Evolutionary conservation across 371 early-diverging fungal genomes (phyloP).

Genomic region (Aphelidium insulamus): DNA sequence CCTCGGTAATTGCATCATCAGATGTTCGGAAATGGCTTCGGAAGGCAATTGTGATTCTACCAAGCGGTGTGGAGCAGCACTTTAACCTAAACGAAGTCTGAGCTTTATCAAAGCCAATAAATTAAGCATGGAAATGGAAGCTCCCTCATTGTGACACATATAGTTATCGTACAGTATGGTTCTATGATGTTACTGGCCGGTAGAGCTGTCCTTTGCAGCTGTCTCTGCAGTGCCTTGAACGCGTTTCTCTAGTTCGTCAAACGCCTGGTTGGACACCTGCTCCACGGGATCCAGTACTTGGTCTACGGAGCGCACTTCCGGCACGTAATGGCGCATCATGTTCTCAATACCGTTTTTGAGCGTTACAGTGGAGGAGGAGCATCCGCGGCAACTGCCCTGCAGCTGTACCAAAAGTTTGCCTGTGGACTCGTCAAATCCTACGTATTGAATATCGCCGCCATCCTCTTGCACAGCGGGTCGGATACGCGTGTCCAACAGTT

Average conservation of each 20-base stretch:
- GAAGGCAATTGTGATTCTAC: too few species aligned
- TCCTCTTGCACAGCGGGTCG: conserved; percentile 92
- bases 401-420: conserved; percentile 77
- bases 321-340: conserved; percentile 94
- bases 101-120: too few species aligned
- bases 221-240: too few species aligned
- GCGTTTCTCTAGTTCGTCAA: conserved; percentile 20
- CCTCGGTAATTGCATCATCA: too few species aligned
- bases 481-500: conserved; percentile 79
- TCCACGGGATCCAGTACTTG: conserved; percentile 38
- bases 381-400: conserved; percentile 88
- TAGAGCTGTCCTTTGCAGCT: too few species aligned
- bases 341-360: conserved; percentile 94
- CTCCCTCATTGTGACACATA: too few species aligned
- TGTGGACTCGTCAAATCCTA: conserved; percentile 46
- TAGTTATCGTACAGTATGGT: too few species aligned
- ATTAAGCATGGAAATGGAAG: too few species aligned
- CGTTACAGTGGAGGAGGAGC: conserved; percentile 65
- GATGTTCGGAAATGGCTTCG: too few species aligned
- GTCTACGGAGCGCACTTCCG: conserved; percentile 81
- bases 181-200: too few species aligned
- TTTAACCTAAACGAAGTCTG: too few species aligned
- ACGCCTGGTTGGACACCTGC: conserved; percentile 11
- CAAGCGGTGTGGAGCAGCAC: too few species aligned
- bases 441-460: conserved; percentile 92